phyloP scores from a whole-genome alignment of 2,329 filamentous ascomycete species.

The Capronia americana region DNA sequence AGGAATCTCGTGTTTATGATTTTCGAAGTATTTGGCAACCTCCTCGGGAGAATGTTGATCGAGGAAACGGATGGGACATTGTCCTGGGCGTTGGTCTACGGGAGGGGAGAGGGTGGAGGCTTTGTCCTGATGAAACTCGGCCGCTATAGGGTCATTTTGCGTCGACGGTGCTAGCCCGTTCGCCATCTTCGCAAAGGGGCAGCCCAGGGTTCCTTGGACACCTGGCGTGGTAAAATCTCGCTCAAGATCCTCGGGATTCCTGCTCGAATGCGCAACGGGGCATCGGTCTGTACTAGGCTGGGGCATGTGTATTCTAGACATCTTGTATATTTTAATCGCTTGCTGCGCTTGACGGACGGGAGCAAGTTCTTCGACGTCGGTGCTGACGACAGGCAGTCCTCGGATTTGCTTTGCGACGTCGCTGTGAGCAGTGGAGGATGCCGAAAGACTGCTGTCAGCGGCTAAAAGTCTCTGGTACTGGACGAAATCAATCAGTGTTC shows the following conservation, averaged over 20 bases:
- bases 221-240: constrained; percentile 90
- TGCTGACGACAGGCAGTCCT: constrained; percentile 53
- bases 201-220: constrained; percentile 77
- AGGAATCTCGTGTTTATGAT: constrained; percentile 92
- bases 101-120: constrained; percentile 58
- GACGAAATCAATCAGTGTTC: constrained; percentile 41
- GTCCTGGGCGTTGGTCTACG: constrained; percentile 60
- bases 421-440: constrained; percentile 23
- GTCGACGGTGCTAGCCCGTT: constrained; percentile 49
- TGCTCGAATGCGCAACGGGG: constrained; percentile 38
- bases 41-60: constrained; percentile 93
- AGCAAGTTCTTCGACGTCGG: constrained; percentile 49
- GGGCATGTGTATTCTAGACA: constrained; percentile 19
- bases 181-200: constrained; percentile 72
- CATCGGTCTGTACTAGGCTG: constrained; percentile 23
- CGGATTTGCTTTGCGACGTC: constrained; percentile 26
- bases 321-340: constrained; percentile 27
- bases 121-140: constrained; percentile 52
- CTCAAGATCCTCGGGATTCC: constrained; percentile 64
- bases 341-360: constrained; percentile 22
- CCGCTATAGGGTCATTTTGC: constrained; percentile 58
- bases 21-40: constrained; percentile 90
- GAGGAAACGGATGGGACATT: constrained; percentile 91
- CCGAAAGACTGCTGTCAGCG: constrained; percentile 30
- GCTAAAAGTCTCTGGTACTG: constrained; percentile 48